Base-by-base conservation (phyloP, 192 early-diverging fungal genomes). In the Umbelopsis isabellina region DNA sequence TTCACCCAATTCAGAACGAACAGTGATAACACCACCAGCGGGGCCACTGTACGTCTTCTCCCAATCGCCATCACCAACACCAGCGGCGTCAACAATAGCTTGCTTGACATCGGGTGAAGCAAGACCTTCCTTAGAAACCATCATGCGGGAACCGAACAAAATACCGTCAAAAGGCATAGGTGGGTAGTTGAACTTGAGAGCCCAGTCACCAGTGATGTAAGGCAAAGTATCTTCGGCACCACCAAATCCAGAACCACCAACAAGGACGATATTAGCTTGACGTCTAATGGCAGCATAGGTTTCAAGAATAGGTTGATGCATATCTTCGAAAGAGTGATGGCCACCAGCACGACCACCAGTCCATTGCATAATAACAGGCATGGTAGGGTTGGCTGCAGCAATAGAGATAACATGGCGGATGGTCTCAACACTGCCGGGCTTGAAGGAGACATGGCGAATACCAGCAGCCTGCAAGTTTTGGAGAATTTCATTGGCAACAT, bases 91-190 rank as follows among this genome's bases (percentile, higher is more conserved):
- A 9, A 90, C 95, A 75, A 98, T 96, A 46, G 94, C 87, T 74
- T 96, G 82, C 84, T 97, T 98, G 51, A 91, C 93, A 4, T 79
- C 88, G 1, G 74, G 82, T 22, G 92, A 93, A 3, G 95, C 90
- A 45, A 86, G 77, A 49, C 87, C 88, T 79, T 98, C 95, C 75
- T 93, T 91, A 51, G 95, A 91, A 37, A 95, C 94, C 94, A 98
- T 95, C 65, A 97, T 87, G 68, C 93, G 92, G n/a, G 95, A 97
- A n/a, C 93, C 97, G 67, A 98, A 91, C 65, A 98, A 80, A 30
- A 97, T 82, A 80, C 95, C 97, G 74, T 98, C 97, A 74, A 94
- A 92, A 3, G 97, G 97, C 97, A 98, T 98, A 46, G 94, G 90
- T 11, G 94, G 90, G 67, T 87, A 88, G 55, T 89, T 94, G 72